Percentiles rank a stretch among this genome's conserved stretches.
Evolutionary conservation across 1,284 basidiomycete species (phyloP).

Genomic region (Lentinula novae-zelandiae): DNA sequence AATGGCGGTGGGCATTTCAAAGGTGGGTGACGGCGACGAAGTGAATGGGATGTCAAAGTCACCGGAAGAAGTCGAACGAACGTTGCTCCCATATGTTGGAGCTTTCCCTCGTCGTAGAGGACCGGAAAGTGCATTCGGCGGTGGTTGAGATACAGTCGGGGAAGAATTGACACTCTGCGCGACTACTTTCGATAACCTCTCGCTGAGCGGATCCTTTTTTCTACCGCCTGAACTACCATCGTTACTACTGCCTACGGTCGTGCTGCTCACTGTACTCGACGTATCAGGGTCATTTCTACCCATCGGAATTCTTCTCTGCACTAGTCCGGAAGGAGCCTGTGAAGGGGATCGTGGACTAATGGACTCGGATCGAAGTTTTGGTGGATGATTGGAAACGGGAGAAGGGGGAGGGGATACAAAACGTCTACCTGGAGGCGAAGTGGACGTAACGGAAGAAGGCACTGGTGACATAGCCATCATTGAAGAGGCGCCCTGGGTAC

Average conservation of each 20-base stretch:
- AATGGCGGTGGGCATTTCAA: not conserved
- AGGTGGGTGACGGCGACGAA: conserved; percentile 4
- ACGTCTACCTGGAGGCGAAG: conserved; percentile 28
- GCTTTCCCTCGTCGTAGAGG: not conserved
- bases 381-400: not conserved
- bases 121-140: not conserved
- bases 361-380: not conserved
- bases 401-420: conserved; percentile 28
- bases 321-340: not conserved
- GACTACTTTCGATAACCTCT: conserved; percentile 34
- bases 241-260: conserved; percentile 14
- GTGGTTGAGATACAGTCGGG: not conserved
- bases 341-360: conserved; percentile 11
- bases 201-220: conserved; percentile 33
- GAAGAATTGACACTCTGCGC: conserved; percentile 19
- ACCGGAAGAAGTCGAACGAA: not conserved
- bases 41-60: conserved; percentile 5
- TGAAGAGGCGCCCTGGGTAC: conserved; percentile 13
- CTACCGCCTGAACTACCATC: conserved; percentile 8
- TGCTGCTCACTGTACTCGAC: conserved; percentile 3
- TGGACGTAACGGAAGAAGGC: conserved; percentile 20
- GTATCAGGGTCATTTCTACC: conserved; percentile 23
- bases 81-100: not conserved
- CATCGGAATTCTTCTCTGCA: conserved; percentile 12
- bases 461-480: not conserved